Evolutionary conservation across 306 rosid species (phyloP), one percentile per base, ranked within the genome.

Genomic region (Rosa persica): DNA sequence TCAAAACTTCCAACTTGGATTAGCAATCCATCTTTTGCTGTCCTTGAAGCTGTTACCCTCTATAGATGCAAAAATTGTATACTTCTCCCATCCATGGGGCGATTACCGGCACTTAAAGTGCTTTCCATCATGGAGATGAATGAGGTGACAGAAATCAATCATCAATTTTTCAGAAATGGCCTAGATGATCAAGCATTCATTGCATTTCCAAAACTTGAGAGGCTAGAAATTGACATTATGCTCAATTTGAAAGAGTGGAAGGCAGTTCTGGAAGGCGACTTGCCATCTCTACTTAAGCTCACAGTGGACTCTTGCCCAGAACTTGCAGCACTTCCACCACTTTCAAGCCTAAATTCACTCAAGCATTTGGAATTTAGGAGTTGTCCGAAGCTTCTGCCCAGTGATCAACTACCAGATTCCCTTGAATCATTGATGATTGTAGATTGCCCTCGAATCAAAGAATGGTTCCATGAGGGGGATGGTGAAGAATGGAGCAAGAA

Each of bases 1-100:
- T 80, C 23, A 6, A 74, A 55, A 68, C 83, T 80, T 67, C 76
- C 83, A 34, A 74, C 62, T 54, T 80, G 79, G 83, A 74, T 74
- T 15, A 15, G 44, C 43, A 12, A 43, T 54, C 71, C 65, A 42
- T 52, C 43, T 27, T 80, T 74, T 42, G 43, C 5, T 44, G 27
- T 6, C 6, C 62, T 80, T 3, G 8, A 13, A 43, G 62, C 12
- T 46, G n/a, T 80, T 22, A 67, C 71, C 20, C 79, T 80, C 6
- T 42, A 22, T 7, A 67, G 51, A n/a, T 80, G 73, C 52, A 54
- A 19, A 39, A 75, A 74, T 44, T 74, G 75, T 43, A 12, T 30
- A 8, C n/a, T 47, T n/a, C 79, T 74, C 25, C 79, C 70, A 47
- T 5, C 79, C 19, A 23, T 74, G 5, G 83, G 83, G 49, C 49